Evolutionary conservation across 1,139 yeast genomes (phyloP).

Genomic region (Chernovozyma aurita): DNA sequence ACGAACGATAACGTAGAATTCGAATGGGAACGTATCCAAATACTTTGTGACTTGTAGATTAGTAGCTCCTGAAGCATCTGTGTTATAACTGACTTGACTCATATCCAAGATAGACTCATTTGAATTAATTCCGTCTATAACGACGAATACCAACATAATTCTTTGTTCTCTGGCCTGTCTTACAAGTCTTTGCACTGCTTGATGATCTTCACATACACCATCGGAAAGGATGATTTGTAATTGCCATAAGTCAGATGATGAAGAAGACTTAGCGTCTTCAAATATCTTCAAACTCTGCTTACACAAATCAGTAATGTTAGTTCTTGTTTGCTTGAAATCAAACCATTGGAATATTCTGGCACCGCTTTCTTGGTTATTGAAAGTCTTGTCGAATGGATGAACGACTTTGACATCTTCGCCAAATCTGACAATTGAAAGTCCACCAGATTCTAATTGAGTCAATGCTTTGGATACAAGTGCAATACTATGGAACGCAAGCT

Average conservation of each 20-base stretch:
- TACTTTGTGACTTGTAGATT: conserved; percentile 76
- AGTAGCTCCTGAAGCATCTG: conserved; percentile 67
- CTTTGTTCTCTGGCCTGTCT: conserved; percentile 89
- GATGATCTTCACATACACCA: conserved; percentile 96
- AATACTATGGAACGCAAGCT: conserved; percentile 89
- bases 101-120: conserved; percentile 88
- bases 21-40: conserved; percentile 93
- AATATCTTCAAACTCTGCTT: conserved; percentile 70
- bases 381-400: conserved; percentile 85
- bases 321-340: conserved; percentile 82
- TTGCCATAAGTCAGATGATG: conserved; percentile 80
- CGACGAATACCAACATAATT: conserved; percentile 92
- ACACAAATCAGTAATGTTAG: conserved; percentile 77
- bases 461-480: conserved; percentile 92
- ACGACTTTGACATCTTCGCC: conserved; percentile 83
- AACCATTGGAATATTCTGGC: conserved; percentile 83
- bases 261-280: conserved; percentile 57
- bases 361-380: conserved; percentile 73
- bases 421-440: conserved; percentile 83
- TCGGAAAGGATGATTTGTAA: conserved; percentile 88
- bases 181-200: conserved; percentile 71
- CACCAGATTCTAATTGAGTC: conserved; percentile 93
- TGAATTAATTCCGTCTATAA: conserved; percentile 84
- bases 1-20: conserved; percentile 89
- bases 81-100: conserved; percentile 80